Conservation (phyloP, 169 alveolate genomes). For the Plasmodium sp. region DNA sequence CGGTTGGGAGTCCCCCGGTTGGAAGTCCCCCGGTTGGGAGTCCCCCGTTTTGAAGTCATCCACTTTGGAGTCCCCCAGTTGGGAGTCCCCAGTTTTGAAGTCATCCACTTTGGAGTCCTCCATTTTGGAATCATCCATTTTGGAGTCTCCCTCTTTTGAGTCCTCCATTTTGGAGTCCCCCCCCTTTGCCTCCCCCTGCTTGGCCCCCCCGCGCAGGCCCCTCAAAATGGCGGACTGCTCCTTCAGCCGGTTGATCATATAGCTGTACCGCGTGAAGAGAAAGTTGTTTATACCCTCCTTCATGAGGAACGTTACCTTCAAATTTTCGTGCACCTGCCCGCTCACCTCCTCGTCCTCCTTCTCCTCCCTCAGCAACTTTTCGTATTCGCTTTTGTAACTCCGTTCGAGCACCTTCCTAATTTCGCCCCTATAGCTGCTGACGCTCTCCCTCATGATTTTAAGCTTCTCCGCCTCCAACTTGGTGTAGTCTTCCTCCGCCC, state of each 20-base stretch:
- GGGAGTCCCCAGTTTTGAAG: neutral
- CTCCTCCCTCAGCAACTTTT: constrained; percentile 38
- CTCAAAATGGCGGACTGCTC: constrained; percentile 50
- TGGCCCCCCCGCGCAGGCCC: neutral
- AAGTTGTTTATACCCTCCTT: constrained; percentile 57
- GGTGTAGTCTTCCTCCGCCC: constrained; percentile 48
- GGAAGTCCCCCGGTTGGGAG: neutral
- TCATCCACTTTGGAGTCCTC: neutral
- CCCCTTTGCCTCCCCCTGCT: neutral
- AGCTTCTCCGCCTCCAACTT: constrained; percentile 65
- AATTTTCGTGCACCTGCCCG: constrained; percentile 27
- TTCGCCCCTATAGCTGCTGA: constrained; percentile 12
- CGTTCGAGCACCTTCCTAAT: constrained; percentile 27
- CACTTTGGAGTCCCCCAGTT: neutral
- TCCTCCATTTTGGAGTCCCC: too few species aligned
- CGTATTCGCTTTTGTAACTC: constrained; percentile 56
- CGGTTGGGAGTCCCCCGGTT: too few species aligned
- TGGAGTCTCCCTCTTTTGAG: neutral
- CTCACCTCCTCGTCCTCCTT: constrained; percentile 56
- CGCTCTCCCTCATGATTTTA: constrained; percentile 42
- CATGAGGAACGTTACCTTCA: constrained; percentile 63
- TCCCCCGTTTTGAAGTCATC: neutral
- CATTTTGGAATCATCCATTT: neutral
- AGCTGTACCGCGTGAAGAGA: constrained; percentile 62
- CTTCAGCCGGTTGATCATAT: constrained; percentile 64